Conservation (phyloP, 371 early-diverging fungal species). For the Syncephalastrum contaminatum region DNA sequence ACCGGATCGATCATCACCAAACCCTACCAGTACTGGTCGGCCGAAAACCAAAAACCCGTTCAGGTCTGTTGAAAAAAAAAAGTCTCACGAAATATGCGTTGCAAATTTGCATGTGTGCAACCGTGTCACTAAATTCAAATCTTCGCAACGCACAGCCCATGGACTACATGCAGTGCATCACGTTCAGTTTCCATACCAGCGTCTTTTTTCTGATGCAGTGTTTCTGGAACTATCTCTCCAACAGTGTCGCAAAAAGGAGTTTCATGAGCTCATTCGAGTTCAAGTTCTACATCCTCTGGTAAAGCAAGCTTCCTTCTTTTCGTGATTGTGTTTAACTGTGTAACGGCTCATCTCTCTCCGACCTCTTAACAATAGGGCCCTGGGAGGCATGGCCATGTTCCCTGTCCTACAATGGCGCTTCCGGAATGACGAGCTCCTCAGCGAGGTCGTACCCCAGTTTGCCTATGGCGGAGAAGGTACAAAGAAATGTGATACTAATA, state of each 20-base stretch:
- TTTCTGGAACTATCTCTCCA: constrained; percentile 34
- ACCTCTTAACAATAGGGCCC: constrained; percentile 24
- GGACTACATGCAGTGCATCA: constrained; percentile 25
- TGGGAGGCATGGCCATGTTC: constrained; percentile 39
- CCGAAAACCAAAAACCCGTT: constrained; percentile 28
- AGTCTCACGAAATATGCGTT: neutral
- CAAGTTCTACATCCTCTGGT: constrained; percentile 33
- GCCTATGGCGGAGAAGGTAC: constrained; percentile 45
- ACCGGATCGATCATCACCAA: constrained; percentile 26
- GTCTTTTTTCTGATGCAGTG: constrained; percentile 33
- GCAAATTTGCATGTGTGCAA: neutral
- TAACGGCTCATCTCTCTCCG: too few relatives aligned
- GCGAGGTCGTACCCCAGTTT: constrained; percentile 44
- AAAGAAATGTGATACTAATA: neutral
- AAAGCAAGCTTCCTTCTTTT: neutral
- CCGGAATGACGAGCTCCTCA: constrained; percentile 20
- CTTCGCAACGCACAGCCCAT: constrained; percentile 14
- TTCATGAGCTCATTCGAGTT: constrained; percentile 41
- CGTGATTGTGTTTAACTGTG: too few relatives aligned
- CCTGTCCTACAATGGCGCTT: constrained; percentile 47
- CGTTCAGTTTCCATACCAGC: constrained; percentile 25
- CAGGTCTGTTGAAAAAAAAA: constrained; percentile 19
- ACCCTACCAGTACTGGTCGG: constrained; percentile 37
- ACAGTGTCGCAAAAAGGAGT: constrained; percentile 23
- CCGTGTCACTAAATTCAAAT: constrained; percentile 5